phyloP scores from a whole-genome alignment of 164 flowering plant genomes.

The Nelumbo lutea region DNA sequence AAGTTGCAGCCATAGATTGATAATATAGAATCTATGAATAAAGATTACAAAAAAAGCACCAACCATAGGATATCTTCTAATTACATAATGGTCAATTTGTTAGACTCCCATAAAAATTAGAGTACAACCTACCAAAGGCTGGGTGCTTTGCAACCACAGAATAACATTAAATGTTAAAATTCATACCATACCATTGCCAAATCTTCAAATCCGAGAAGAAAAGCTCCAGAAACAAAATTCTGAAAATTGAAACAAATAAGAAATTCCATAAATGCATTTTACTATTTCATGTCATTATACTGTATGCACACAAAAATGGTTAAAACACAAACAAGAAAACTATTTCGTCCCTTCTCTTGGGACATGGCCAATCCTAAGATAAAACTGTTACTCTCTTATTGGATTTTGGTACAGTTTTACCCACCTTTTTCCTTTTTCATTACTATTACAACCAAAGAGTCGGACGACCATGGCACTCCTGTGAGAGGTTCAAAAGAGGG shows the following conservation, averaged over 20 bases:
- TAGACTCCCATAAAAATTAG: too few relatives aligned
- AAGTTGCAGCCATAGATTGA: too few relatives aligned
- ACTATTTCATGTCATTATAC: not conserved
- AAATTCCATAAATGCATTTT: not conserved
- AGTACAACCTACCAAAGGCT: too few relatives aligned
- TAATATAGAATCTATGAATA: too few relatives aligned
- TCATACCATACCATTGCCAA: not conserved
- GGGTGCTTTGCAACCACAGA: too few relatives aligned
- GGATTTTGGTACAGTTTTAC: not conserved
- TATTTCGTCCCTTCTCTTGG: not conserved
- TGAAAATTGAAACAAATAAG: constrained; percentile 5
- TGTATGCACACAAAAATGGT: not conserved
- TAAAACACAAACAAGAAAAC: not conserved
- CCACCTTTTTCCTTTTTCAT: not conserved
- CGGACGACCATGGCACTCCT: constrained; percentile 65
- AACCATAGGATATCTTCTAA: too few relatives aligned
- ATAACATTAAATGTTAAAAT: too few relatives aligned
- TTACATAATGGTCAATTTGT: too few relatives aligned
- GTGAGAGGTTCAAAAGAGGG: constrained; percentile 54
- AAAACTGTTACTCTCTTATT: not conserved
- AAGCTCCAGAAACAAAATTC: not conserved
- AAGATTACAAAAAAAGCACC: too few relatives aligned
- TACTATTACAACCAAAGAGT: constrained; percentile 17
- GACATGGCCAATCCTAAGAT: constrained; percentile 11
- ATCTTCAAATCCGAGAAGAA: constrained; percentile 1